Evolutionary conservation across 1,139 yeast genomes (phyloP).

Genomic region (Debaryomyces fabryi): DNA sequence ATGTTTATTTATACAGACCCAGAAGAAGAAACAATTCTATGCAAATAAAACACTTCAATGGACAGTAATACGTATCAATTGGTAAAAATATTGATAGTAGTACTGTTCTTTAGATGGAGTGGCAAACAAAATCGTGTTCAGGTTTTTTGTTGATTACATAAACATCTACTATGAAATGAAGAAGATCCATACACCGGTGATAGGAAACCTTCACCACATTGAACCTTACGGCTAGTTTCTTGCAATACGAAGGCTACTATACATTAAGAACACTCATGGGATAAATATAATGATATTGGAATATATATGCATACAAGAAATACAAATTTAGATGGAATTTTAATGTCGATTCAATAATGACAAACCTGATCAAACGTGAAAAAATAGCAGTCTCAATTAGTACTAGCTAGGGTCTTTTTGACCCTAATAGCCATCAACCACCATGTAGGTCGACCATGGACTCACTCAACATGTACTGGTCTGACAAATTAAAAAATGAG

Average conservation of each 20-base stretch:
- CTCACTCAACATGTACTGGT: not conserved
- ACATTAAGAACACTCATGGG: not conserved
- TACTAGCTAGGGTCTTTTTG: not conserved
- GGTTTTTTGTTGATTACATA: not conserved
- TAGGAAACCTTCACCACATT: not conserved
- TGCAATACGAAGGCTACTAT: not conserved
- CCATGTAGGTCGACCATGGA: not conserved
- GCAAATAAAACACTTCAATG: conserved; percentile 1
- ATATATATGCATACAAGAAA: conserved; percentile 3
- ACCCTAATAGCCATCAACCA: not conserved
- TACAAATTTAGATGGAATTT: not conserved
- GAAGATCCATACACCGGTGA: not conserved
- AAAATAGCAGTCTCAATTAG: not conserved
- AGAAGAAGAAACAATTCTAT: not conserved
- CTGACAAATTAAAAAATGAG: conserved; percentile 32
- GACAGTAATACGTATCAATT: not conserved
- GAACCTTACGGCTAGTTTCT: not conserved
- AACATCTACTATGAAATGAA: not conserved
- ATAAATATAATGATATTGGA: not conserved
- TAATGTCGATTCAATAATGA: not conserved
- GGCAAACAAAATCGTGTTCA: conserved; percentile 5
- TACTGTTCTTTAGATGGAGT: not conserved
- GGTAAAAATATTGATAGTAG: not conserved
- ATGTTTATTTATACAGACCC: not conserved
- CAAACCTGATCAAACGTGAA: not conserved